phyloP scores from a whole-genome alignment of 768 basidiomycete species.

The Lyophyllum atratum region DNA sequence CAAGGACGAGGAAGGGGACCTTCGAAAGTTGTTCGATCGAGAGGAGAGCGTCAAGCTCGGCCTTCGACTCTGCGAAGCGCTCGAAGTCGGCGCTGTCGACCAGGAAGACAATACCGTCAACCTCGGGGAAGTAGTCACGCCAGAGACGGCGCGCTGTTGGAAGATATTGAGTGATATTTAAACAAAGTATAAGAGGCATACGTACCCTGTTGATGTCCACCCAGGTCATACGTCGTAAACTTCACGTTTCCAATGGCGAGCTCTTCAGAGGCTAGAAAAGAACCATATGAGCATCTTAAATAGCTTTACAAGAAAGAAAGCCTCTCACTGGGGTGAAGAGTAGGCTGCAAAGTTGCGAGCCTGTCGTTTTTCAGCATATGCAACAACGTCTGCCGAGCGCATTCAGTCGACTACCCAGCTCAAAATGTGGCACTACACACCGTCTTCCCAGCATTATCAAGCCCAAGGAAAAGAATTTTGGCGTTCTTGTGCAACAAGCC shows the following conservation, averaged over 20 bases:
- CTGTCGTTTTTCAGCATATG: slow-evolving; percentile 99
- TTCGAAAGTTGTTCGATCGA: slow-evolving; percentile 94
- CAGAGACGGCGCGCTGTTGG: slow-evolving; percentile 88
- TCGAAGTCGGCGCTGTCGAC: slow-evolving; percentile 98
- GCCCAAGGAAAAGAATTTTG: slow-evolving; percentile 98
- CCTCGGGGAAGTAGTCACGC: slow-evolving; percentile 99
- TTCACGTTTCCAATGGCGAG: slow-evolving; percentile 98
- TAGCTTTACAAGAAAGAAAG: slow-evolving; percentile 14
- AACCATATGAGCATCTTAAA: slow-evolving; percentile 7
- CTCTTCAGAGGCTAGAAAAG: slow-evolving; percentile 87
- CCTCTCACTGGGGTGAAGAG: slow-evolving; percentile 89
- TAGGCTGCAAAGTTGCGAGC: slow-evolving; percentile 95
- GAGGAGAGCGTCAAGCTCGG: slow-evolving; percentile 94
- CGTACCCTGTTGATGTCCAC: slow-evolving; percentile 94
- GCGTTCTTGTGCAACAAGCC: slow-evolving; percentile 97
- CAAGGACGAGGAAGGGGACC: slow-evolving; percentile 97
- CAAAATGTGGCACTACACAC: slow-evolving; percentile 44
- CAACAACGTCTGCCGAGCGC: slow-evolving; percentile 74
- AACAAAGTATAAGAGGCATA: not conserved
- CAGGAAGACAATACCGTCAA: slow-evolving; percentile 97
- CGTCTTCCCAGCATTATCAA: slow-evolving; percentile 99
- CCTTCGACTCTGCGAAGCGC: slow-evolving; percentile 94
- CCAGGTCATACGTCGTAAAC: slow-evolving; percentile 98
- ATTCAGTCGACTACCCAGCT: slow-evolving; percentile 2
- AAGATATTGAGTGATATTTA: not conserved